phyloP scores from a whole-genome alignment of 164 flowering plant genomes.

The Magnolia changhungtana region DNA sequence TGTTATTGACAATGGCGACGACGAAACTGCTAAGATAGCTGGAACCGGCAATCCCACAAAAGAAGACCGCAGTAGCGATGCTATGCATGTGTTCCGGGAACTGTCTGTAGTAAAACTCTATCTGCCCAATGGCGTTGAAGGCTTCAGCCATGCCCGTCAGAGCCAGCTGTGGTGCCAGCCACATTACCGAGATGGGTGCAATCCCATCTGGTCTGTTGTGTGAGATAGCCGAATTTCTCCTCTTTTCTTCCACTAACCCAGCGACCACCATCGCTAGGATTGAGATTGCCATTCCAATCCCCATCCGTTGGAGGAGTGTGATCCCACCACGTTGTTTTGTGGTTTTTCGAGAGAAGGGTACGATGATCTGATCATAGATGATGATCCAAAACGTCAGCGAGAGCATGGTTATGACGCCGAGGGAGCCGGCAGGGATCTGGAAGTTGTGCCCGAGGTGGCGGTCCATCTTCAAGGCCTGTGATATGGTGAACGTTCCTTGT shows the following conservation, averaged over 20 bases:
- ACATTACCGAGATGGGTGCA: constrained; percentile 43
- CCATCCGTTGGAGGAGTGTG: constrained; percentile 65
- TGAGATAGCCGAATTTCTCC: constrained; percentile 22
- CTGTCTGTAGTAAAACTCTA: constrained; percentile 65
- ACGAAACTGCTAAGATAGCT: constrained; percentile 47
- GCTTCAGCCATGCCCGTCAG: constrained; percentile 49
- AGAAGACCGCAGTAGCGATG: constrained; percentile 48
- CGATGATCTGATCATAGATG: constrained; percentile 50
- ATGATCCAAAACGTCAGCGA: constrained; percentile 55
- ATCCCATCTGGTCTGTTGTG: constrained; percentile 8
- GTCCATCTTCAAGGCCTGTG: constrained; percentile 61
- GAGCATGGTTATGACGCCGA: constrained; percentile 43
- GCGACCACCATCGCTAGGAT: constrained; percentile 30
- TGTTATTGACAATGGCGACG: constrained; percentile 44
- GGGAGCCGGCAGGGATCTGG: constrained; percentile 54
- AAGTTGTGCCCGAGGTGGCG: constrained; percentile 50
- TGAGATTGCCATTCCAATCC: constrained; percentile 47
- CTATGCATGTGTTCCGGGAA: constrained; percentile 74
- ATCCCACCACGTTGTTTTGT: constrained; percentile 52
- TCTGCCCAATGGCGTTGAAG: constrained; percentile 56
- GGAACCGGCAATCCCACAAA: constrained; percentile 39
- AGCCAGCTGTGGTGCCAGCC: constrained; percentile 71
- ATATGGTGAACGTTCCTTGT: constrained; percentile 50
- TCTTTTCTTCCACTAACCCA: constrained; percentile 28
- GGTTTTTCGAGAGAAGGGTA: constrained; percentile 38